phyloP scores from a whole-genome alignment of 768 basidiomycete species.

The Megacollybia marginata region DNA sequence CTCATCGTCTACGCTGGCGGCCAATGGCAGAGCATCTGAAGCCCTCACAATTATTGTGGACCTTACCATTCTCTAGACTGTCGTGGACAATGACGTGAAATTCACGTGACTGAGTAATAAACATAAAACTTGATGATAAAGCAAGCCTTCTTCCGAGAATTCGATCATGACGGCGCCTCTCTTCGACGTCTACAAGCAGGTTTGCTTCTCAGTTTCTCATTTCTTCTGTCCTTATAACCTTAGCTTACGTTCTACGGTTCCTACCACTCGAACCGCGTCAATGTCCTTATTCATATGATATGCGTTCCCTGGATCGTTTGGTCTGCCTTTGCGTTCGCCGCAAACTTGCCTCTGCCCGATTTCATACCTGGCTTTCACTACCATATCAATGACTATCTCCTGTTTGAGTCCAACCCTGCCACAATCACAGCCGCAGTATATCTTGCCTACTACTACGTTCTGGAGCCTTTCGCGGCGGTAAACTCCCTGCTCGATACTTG shows the following conservation, averaged over 20 bases:
- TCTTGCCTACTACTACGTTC: constrained; percentile 65
- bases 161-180: constrained; percentile 28
- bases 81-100: neutral
- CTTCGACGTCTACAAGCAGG: constrained; percentile 70
- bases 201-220: constrained; percentile 16
- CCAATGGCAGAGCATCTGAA: constrained; percentile 82
- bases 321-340: constrained; percentile 53
- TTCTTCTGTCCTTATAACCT: constrained; percentile 5
- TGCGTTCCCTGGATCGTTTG: constrained; percentile 83
- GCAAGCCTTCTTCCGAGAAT: too few species aligned
- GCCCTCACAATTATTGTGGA: constrained; percentile 84
- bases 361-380: constrained; percentile 45
- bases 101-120: neutral
- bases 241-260: constrained; percentile 91
- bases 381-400: constrained; percentile 51
- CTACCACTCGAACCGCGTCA: constrained; percentile 80
- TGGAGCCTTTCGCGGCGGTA: constrained; percentile 85
- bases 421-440: constrained; percentile 53
- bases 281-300: constrained; percentile 79
- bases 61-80: constrained; percentile 61
- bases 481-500: constrained; percentile 19
- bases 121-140: too few species aligned
- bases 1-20: constrained; percentile 96
- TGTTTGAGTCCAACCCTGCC: constrained; percentile 64
- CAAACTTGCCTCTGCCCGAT: constrained; percentile 41